Evolutionary conservation across 2,329 filamentous ascomycete genomes (phyloP).

Genomic region (Rosellinia necatrix): DNA sequence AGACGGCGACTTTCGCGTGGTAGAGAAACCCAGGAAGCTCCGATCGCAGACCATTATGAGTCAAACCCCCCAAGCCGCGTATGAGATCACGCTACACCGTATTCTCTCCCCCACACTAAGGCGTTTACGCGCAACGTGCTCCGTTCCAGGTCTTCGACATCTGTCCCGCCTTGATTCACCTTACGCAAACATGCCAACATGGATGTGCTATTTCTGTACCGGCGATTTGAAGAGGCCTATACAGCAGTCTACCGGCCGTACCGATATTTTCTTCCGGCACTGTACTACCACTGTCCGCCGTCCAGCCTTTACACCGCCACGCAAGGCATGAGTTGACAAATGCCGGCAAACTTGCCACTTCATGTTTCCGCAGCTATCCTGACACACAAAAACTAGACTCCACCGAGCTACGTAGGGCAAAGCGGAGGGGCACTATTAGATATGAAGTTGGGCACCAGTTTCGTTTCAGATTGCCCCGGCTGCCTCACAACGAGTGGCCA

Average conservation of each 20-base stretch:
- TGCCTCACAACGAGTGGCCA: conserved; percentile 33
- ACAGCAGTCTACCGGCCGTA: conserved; percentile 11
- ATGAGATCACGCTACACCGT: conserved; percentile 12
- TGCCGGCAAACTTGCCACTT: conserved; percentile 28
- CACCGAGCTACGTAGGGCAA: conserved; percentile 36
- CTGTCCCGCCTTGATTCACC: conserved; percentile 1
- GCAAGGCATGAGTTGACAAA: conserved; percentile 34
- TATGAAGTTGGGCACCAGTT: conserved; percentile 35
- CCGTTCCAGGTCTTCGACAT: conserved; percentile 8
- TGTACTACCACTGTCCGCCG: conserved; percentile 8
- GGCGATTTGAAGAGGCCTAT: conserved; percentile 5
- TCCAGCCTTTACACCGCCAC: conserved; percentile 30
- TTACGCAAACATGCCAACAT: conserved; percentile 16
- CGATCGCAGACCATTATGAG: conserved; percentile 18
- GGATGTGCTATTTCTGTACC: conserved; percentile 22
- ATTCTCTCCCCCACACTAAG: conserved; percentile 5
- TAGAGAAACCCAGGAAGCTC: conserved; percentile 6
- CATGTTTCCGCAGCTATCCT: conserved; percentile 28
- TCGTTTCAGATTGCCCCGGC: conserved; percentile 36
- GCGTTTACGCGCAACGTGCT: conserved; percentile 14
- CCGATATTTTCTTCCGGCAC: not conserved
- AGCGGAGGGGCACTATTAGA: conserved; percentile 33
- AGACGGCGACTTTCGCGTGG: not conserved
- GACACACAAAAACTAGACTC: conserved; percentile 32
- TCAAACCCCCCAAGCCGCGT: conserved; percentile 13